Evolutionary conservation across 1,284 basidiomycete genomes (phyloP).

Genomic region (Cryptococcus sp.): DNA sequence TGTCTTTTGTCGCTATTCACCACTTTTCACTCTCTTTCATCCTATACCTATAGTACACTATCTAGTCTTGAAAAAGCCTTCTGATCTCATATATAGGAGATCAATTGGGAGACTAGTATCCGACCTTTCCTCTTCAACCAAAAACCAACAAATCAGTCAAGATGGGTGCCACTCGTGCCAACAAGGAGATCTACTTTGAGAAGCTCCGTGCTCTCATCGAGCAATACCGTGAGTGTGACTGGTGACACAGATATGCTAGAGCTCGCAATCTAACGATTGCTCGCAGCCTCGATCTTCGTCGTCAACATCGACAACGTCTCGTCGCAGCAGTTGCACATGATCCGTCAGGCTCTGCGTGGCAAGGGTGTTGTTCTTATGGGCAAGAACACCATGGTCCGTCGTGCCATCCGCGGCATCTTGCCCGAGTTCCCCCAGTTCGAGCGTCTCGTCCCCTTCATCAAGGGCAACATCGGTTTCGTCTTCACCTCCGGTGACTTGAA

Average conservation of each 20-base stretch:
- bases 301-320: slow-evolving; percentile 99
- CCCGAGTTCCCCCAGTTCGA: slow-evolving; percentile 91
- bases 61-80: slow-evolving; percentile 55
- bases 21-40: slow-evolving; percentile 12
- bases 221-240: slow-evolving; percentile 74
- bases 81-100: slow-evolving; percentile 42
- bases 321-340: slow-evolving; percentile 83
- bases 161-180: slow-evolving; percentile 90
- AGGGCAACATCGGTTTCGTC: slow-evolving; percentile 98
- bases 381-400: slow-evolving; percentile 99
- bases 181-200: slow-evolving; percentile 90
- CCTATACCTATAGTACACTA: slow-evolving; percentile 17
- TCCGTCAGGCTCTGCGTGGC: slow-evolving; percentile 93
- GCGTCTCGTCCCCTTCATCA: slow-evolving; percentile 91
- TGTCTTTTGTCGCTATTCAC: slow-evolving; percentile 4
- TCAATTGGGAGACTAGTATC: slow-evolving; percentile 52
- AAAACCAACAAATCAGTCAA: slow-evolving; percentile 45
- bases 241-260: background rate
- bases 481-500: slow-evolving; percentile 93
- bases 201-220: slow-evolving; percentile 93
- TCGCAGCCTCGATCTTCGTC: slow-evolving; percentile 89
- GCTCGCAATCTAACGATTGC: slow-evolving; percentile 2
- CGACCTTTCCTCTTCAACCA: slow-evolving; percentile 13
- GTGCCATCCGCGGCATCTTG: slow-evolving; percentile 89
- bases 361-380: slow-evolving; percentile 98